Conservation (phyloP, 768 basidiomycete genomes). For the Ramaria sp. region DNA sequence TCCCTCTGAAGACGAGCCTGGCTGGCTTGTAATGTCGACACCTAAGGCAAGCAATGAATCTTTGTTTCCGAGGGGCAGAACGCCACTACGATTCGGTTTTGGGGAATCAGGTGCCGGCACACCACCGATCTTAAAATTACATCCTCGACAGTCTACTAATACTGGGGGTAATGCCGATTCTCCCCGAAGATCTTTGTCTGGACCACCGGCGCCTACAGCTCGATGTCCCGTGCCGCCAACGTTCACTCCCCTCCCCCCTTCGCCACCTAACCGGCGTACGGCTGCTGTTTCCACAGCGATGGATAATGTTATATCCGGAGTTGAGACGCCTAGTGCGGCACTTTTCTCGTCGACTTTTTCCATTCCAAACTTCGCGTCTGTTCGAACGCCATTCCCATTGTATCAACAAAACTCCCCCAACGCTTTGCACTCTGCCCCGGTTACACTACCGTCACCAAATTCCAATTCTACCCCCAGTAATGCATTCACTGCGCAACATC, state of each 20-base stretch:
- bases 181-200: slow-evolving; percentile 24
- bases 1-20: slow-evolving; percentile 3
- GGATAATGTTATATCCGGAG: not conserved
- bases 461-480: not conserved
- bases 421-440: not conserved
- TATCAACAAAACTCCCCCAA: slow-evolving; percentile 1
- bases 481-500: slow-evolving; percentile 1
- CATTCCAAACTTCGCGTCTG: not conserved
- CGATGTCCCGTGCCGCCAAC: slow-evolving; percentile 12
- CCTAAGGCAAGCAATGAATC: not conserved
- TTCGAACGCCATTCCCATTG: slow-evolving; percentile 6
- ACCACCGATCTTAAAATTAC: not conserved
- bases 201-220: slow-evolving; percentile 18
- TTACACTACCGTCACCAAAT: not conserved
- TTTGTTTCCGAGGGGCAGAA: not conserved
- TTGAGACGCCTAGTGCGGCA: not conserved
- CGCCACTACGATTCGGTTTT: not conserved
- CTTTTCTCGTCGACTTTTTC: not conserved
- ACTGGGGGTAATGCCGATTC: slow-evolving; percentile 40
- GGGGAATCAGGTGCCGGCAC: not conserved
- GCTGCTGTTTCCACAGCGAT: not conserved
- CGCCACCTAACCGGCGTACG: not conserved
- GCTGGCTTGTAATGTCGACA: slow-evolving; percentile 4
- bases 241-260: not conserved
- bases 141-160: slow-evolving; percentile 43